A percentile compares a stretch with the other conserved stretches of the same genome.
Evolutionary conservation across 495 filamentous ascomycete species (phyloP).

Genomic region (Alectoria sarmentosa): DNA sequence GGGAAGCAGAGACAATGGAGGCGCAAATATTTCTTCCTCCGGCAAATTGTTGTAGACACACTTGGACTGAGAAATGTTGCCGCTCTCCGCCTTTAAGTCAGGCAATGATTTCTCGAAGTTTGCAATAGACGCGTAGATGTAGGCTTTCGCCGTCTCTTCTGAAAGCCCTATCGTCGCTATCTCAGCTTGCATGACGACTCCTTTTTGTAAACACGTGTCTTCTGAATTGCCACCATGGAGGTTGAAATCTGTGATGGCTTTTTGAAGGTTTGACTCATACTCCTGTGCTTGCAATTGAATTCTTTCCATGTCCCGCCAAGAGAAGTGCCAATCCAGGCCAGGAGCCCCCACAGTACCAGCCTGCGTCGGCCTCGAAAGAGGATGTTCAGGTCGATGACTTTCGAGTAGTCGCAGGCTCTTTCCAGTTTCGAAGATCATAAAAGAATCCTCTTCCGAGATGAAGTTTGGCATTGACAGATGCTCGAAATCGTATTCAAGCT

Average conservation of each 20-base stretch:
- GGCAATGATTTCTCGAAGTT: slow-evolving; percentile 24
- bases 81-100: background rate
- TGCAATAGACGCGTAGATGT: slow-evolving; percentile 45
- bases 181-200: slow-evolving; percentile 11
- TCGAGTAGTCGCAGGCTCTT: slow-evolving; percentile 68
- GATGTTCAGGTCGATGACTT: slow-evolving; percentile 68
- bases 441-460: slow-evolving; percentile 55
- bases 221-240: background rate
- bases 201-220: slow-evolving; percentile 13
- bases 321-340: slow-evolving; percentile 62
- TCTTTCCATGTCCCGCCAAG: slow-evolving; percentile 64
- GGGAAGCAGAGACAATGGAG: slow-evolving; percentile 64
- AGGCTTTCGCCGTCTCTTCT: slow-evolving; percentile 41
- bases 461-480: slow-evolving; percentile 58
- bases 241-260: slow-evolving; percentile 33
- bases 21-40: slow-evolving; percentile 42
- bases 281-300: slow-evolving; percentile 53
- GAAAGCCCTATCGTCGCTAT: slow-evolving; percentile 44
- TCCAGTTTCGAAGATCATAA: slow-evolving; percentile 68
- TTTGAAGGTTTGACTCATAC: slow-evolving; percentile 52
- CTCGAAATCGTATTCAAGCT: slow-evolving; percentile 53
- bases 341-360: slow-evolving; percentile 45
- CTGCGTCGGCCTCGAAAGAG: slow-evolving; percentile 49
- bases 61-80: background rate
- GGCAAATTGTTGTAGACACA: background rate